Evolutionary conservation across 805 yeast species (phyloP).

Genomic region (Wickerhamiella shivajii): DNA sequence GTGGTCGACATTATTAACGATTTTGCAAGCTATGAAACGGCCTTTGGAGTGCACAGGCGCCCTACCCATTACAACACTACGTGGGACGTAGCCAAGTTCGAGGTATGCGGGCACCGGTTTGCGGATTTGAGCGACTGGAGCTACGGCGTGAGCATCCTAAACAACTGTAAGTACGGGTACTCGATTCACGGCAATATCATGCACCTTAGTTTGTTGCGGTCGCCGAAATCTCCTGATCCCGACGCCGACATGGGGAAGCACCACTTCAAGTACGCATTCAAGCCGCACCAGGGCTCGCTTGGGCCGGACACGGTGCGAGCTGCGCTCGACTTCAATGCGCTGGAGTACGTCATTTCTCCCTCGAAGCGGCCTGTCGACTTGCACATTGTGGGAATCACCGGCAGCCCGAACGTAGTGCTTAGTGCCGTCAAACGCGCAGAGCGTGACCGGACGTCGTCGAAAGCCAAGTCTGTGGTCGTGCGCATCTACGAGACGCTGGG

Average conservation of each 20-base stretch:
- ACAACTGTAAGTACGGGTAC: slow-evolving; percentile 83
- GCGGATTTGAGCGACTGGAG: slow-evolving; percentile 78
- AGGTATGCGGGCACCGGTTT: slow-evolving; percentile 86
- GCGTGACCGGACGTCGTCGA: slow-evolving; percentile 44
- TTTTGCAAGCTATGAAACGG: slow-evolving; percentile 79
- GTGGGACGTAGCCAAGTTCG: slow-evolving; percentile 96
- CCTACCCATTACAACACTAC: slow-evolving; percentile 91
- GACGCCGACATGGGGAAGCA: slow-evolving; percentile 90
- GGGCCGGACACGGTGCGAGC: slow-evolving; percentile 50
- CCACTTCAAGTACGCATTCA: slow-evolving; percentile 63
- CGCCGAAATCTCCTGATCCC: slow-evolving; percentile 91
- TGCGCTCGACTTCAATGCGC: slow-evolving; percentile 70
- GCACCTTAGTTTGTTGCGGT: slow-evolving; percentile 71
- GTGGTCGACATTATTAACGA: slow-evolving; percentile 74
- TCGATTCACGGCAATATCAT: slow-evolving; percentile 85
- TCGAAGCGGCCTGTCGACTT: background rate
- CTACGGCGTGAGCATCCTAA: slow-evolving; percentile 76
- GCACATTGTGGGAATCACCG: slow-evolving; percentile 19
- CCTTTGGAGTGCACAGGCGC: slow-evolving; percentile 78
- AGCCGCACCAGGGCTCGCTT: slow-evolving; percentile 66
- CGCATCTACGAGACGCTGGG: slow-evolving; percentile 84
- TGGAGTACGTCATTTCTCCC: background rate
- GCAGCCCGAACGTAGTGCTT: slow-evolving; percentile 48
- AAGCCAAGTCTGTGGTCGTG: slow-evolving; percentile 39
- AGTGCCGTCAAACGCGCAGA: slow-evolving; percentile 79